Base-by-base conservation (phyloP, 2,329 filamentous ascomycete genomes). In the Myriosclerotinia duriaeana region DNA sequence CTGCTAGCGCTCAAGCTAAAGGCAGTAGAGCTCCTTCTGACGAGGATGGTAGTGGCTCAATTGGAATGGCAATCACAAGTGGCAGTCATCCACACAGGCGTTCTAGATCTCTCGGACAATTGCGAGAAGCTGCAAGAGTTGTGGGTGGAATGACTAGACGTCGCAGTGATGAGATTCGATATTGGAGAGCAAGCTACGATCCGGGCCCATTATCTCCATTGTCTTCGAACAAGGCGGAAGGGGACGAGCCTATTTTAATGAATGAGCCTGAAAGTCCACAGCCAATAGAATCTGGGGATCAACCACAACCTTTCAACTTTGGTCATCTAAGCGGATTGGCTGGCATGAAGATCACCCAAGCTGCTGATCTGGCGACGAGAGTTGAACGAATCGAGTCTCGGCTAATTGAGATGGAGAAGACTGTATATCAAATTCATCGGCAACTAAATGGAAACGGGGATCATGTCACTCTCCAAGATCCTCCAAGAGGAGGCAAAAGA, bases 131-230 rank as follows among this genome's bases (percentile, higher is more conserved):
- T 26, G 76, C 77, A 3, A 75, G 76, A 58, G 26, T 22, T 26
- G 40, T 22, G 5, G 72, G 71, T 22, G 75, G 77, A 30, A 76
- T 77, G 52, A 67, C 75, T 5, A 81, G 85, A 53, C 81, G 85
- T 46, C 82, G 86, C 40, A 88, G 85, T 72, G 85, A 87, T 65
- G 87, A 89, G 74, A 87, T 88, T 50, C 82, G 84, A 15, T 86
- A 85, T 72, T 88, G 86, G 85, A 81, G 87, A 68, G 83, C 85
- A 72, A 88, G 86, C 69, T 85, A 86, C 69, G 83, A 82, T 55
- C 80, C 80, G 0, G 80, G 79, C 1, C 78, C 83, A 61, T 74
- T 82, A 65, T 86, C 85, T 8, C 83, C 84, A 0, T 76, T 83
- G 42, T 83, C 84, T 5, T 84, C 84, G 3, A 76, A 78, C 53